These are phyloP conservation scores for Taxawa tesnikishii DNA, from an alignment of 2,329 filamentous ascomycete species.

Conservation along the genomic window DNA sequence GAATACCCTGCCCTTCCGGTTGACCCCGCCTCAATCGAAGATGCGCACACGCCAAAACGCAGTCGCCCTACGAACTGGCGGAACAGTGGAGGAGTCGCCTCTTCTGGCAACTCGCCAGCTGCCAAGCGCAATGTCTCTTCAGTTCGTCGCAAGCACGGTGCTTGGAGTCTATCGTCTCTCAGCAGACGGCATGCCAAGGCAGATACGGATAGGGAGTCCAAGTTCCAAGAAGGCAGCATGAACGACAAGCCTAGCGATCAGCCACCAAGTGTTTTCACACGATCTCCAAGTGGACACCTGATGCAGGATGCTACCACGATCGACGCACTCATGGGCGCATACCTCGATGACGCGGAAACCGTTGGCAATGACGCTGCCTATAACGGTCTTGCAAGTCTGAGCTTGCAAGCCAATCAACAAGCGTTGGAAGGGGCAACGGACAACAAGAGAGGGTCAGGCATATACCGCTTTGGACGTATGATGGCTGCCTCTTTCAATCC, in stretches of 20 bases:
- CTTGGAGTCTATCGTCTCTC: conserved; percentile 19
- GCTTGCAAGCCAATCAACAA: conserved; percentile 1
- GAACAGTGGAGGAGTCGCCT: conserved; percentile 11
- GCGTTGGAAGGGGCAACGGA: background rate
- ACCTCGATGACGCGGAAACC: conserved; percentile 12
- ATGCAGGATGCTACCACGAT: conserved; percentile 19
- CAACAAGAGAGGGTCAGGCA: conserved; percentile 17
- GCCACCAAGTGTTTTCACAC: conserved; percentile 58
- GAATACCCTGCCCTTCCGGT: background rate
- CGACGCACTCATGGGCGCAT: conserved; percentile 26
- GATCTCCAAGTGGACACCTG: conserved; percentile 11
- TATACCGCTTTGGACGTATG: conserved; percentile 44
- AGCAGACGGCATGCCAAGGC: conserved; percentile 20
- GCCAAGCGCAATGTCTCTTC: conserved; percentile 15
- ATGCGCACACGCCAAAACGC: conserved; percentile 8
- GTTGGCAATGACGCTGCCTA: background rate
- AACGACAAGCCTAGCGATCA: conserved; percentile 62
- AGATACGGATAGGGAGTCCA: conserved; percentile 41
- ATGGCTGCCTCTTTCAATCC: conserved; percentile 43
- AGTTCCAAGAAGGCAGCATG: conserved; percentile 71
- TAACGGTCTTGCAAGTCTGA: too few species aligned
- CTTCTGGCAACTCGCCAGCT: conserved; percentile 13
- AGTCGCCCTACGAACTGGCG: conserved; percentile 8
- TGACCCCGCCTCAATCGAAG: conserved; percentile 9
- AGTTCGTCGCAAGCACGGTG: conserved; percentile 21